Base-by-base conservation (phyloP, 2,329 filamentous ascomycete species). In the Macrophomina tecta region DNA sequence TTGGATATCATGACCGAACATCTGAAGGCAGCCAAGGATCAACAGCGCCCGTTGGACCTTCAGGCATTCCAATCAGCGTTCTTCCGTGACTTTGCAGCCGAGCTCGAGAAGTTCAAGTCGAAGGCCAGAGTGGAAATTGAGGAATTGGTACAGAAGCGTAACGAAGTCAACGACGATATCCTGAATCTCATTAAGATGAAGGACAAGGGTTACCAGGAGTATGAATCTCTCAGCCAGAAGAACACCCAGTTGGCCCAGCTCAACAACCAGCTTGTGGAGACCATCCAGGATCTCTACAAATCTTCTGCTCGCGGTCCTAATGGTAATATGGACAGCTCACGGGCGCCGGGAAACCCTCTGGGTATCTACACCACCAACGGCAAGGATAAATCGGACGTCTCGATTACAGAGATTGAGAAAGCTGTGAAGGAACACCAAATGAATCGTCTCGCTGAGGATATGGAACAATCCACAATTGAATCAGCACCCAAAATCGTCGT, bases 181-280 rank as follows among this genome's bases (percentile, higher is more conserved):
- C 89, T 90, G 67, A 90, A 90, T 72, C 87, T 96, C 30, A 88
- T 91, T 46, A 90, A 91, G 63, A 91, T 95, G 82, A 93, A 96
- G 73, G 94, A 98, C 78, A 93, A 95, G 76, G 94, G 93, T 14
- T 90, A 97, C 73, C 89, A 97, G 74, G 95, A 99, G 75, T 98
- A 97, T 75, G 95, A 98, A 81, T 93, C 96, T 74, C 83, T 99
- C 52, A 97, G 93, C 11, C 91, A 90, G 67, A 97, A 97, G 84
- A 99, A 99, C 76, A 91, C 92, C 0, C 94, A 98, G 80, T 85
- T 99, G 68, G 91, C 92, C 34, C 63, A 97, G 74, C 89, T 98
- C 84, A 98, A 99, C 81, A 97, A 97, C 73, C 92, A 97, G 75
- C 84, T 99, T 66, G 94, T 96, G 4, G 92, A 97, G 74, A 93